A percentile compares a stretch with the other conserved stretches of the same genome.
Conservation (phyloP, 139 green algal genomes). For the Pseudopediastrum boryanum region DNA sequence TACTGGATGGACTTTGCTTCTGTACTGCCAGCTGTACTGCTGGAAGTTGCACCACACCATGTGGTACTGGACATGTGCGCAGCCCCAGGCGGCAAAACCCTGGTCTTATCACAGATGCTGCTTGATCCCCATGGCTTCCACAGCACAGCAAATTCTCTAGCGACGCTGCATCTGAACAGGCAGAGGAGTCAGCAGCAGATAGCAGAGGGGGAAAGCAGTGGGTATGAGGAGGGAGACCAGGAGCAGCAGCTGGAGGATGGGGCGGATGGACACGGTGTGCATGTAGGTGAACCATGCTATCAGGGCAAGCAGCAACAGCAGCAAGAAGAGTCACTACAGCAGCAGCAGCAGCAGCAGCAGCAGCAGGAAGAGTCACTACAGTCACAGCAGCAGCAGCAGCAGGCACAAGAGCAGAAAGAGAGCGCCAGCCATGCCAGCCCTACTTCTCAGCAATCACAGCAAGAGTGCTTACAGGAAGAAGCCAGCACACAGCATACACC, state of each 20-base stretch:
- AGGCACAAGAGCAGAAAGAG: background rate
- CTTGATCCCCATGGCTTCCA: background rate
- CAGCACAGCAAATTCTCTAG: background rate
- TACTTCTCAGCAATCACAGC: no score
- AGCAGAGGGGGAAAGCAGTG: background rate
- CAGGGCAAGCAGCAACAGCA: background rate
- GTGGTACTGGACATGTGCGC: constrained; percentile 70
- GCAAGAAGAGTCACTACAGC: constrained; percentile 6
- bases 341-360: background rate
- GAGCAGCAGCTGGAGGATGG: background rate
- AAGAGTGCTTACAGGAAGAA: no score
- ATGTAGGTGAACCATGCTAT: background rate
- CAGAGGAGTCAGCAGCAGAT: constrained; percentile 18
- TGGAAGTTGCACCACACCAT: constrained; percentile 46
- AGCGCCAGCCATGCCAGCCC: background rate
- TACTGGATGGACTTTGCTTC: constrained; percentile 75
- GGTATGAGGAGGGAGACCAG: background rate
- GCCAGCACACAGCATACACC: no score
- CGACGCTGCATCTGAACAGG: background rate
- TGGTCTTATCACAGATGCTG: constrained; percentile 57
- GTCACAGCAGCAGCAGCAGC: background rate
- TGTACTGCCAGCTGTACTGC: constrained; percentile 61
- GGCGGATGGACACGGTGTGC: no score
- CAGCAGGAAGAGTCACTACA: background rate
- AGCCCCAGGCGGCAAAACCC: constrained; percentile 65